Evolutionary conservation across 495 filamentous ascomycete genomes (phyloP).

Genomic region (Lasiosphaeria miniovina): DNA sequence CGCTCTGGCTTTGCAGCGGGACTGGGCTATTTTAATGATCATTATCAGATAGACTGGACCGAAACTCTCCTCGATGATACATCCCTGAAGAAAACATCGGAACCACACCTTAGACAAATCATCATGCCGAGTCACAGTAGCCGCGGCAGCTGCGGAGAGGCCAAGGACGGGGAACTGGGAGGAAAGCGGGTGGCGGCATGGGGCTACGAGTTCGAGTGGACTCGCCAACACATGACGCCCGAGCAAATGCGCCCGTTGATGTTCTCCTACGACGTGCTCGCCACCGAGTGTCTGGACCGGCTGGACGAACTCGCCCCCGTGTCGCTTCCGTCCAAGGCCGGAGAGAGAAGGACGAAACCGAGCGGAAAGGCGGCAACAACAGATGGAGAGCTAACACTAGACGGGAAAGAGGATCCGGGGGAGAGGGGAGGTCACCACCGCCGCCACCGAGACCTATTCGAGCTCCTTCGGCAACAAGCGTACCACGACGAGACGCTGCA

Average conservation of each 20-base stretch:
- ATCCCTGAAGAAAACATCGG: too few relatives aligned
- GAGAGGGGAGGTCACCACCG: neutral
- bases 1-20: too few relatives aligned
- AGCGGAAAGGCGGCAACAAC: neutral
- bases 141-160: neutral
- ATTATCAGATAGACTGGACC: too few relatives aligned
- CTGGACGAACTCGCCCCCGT: conserved; percentile 8
- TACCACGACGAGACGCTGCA: conserved; percentile 54
- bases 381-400: neutral
- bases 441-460: conserved; percentile 56
- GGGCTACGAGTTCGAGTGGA: conserved; percentile 71
- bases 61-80: too few relatives aligned
- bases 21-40: too few relatives aligned
- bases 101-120: too few relatives aligned
- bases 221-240: conserved; percentile 59
- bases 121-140: too few relatives aligned
- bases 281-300: conserved; percentile 57
- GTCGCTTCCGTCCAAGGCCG: neutral
- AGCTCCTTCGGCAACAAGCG: conserved; percentile 56
- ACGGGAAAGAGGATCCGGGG: neutral
- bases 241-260: conserved; percentile 60
- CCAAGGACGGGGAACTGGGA: neutral
- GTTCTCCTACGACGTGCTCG: conserved; percentile 64
- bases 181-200: conserved; percentile 42
- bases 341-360: neutral